Evolutionary conservation across 495 filamentous ascomycete species (phyloP).

Genomic region (Entonaema liquescens): DNA sequence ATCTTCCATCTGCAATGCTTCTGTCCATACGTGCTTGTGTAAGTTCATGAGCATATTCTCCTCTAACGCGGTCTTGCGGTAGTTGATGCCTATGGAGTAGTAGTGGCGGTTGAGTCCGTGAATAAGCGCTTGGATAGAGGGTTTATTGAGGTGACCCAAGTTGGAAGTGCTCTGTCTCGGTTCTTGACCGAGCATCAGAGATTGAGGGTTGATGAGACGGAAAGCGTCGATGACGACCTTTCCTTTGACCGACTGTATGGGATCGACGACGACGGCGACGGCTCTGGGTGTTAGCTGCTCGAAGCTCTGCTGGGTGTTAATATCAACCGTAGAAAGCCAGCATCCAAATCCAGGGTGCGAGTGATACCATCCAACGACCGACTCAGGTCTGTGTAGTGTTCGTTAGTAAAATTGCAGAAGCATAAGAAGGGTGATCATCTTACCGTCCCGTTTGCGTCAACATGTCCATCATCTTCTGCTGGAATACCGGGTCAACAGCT

Average conservation of each 20-base stretch:
- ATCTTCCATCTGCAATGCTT: conserved; percentile 96
- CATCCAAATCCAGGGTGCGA: conserved; percentile 99
- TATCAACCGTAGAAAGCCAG: conserved; percentile 98
- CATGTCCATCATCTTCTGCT: conserved; percentile 99
- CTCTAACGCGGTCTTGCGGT: conserved; percentile 95
- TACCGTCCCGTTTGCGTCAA: conserved; percentile 94
- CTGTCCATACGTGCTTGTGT: conserved; percentile 99
- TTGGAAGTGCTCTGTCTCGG: conserved; percentile 98
- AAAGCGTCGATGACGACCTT: conserved; percentile 99
- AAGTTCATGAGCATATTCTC: conserved; percentile 99
- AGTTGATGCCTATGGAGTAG: conserved; percentile 98
- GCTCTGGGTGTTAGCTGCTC: conserved; percentile 96
- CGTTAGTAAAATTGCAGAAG: conserved; percentile 9
- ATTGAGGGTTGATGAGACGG: conserved; percentile 97
- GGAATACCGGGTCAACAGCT: conserved; percentile 97
- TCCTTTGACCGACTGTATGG: conserved; percentile 98
- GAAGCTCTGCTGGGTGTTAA: conserved; percentile 99
- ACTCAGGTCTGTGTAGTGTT: conserved; percentile 74
- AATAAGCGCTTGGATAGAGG: conserved; percentile 98
- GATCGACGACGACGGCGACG: conserved; percentile 96
- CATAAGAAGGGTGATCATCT: conserved; percentile 33
- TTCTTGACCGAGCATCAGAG: conserved; percentile 97
- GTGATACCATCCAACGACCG: conserved; percentile 99
- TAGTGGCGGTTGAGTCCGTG: conserved; percentile 98
- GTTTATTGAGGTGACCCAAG: conserved; percentile 97